A percentile compares a stretch with the other conserved stretches of the same genome.
Conservation (phyloP, 768 basidiomycete species). For the Lentinula aciculospora region DNA sequence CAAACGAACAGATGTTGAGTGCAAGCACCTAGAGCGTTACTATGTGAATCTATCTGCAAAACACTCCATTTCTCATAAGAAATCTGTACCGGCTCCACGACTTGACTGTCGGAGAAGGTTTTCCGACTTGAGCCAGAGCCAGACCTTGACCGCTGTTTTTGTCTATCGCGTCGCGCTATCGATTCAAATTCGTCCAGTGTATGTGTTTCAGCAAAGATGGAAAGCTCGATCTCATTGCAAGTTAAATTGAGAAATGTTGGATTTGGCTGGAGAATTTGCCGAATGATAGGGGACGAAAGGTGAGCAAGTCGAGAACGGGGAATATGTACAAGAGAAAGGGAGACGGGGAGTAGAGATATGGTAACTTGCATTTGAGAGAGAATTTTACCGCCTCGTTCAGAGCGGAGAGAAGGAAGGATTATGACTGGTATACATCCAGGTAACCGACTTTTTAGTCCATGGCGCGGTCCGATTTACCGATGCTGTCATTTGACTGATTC, state of each 20-base stretch:
- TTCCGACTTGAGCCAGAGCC: constrained; percentile 28
- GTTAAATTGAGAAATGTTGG: constrained; percentile 71
- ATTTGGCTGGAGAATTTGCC: constrained; percentile 61
- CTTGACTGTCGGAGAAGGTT: constrained; percentile 13
- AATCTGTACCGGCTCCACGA: constrained; percentile 55
- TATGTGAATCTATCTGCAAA: constrained; percentile 78
- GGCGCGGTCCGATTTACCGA: neutral
- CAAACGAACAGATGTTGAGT: neutral
- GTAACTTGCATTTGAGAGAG: constrained; percentile 29
- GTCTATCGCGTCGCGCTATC: constrained; percentile 54
- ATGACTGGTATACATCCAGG: neutral
- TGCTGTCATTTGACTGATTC: neutral
- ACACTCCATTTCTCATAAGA: constrained; percentile 75
- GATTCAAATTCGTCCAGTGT: constrained; percentile 54
- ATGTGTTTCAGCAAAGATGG: constrained; percentile 61
- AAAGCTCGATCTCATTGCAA: constrained; percentile 76
- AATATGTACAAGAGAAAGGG: constrained; percentile 69
- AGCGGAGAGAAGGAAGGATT: neutral
- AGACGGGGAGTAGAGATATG: constrained; percentile 65
- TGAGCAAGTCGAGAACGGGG: constrained; percentile 61
- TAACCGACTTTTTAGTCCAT: neutral
- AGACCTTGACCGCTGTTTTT: constrained; percentile 34
- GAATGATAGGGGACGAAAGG: constrained; percentile 57
- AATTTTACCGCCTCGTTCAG: neutral
- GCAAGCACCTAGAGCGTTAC: constrained; percentile 55